These are phyloP conservation scores for Cicer chorassanicum DNA, from an alignment of 306 rosid species.

Conservation along the genomic window DNA sequence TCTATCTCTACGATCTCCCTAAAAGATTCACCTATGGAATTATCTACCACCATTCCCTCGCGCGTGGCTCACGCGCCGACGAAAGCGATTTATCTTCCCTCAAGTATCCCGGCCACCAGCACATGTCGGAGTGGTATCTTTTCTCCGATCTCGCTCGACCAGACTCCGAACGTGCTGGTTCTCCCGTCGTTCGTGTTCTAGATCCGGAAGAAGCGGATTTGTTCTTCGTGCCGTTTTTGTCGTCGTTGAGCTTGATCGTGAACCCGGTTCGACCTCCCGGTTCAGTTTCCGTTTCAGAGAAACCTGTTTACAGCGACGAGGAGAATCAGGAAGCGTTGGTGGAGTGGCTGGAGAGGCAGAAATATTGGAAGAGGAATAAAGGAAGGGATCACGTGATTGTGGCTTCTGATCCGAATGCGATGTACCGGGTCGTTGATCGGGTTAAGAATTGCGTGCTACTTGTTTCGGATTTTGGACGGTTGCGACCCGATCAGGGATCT, in stretches of 20 bases:
- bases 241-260: constrained; percentile 77
- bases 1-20: constrained; percentile 75
- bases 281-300: constrained; percentile 47
- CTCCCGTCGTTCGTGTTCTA: constrained; percentile 58
- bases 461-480: constrained; percentile 84
- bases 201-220: constrained; percentile 94
- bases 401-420: constrained; percentile 93
- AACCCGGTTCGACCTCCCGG: constrained; percentile 60
- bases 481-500: constrained; percentile 82
- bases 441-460: constrained; percentile 69
- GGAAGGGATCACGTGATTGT: constrained; percentile 90
- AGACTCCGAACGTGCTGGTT: constrained; percentile 58
- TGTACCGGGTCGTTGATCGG: constrained; percentile 67
- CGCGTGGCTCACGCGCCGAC: constrained; percentile 64
- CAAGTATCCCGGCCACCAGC: constrained; percentile 93
- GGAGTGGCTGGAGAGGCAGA: constrained; percentile 83
- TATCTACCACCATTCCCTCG: constrained; percentile 68
- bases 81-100: constrained; percentile 40
- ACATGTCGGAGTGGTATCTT: constrained; percentile 95
- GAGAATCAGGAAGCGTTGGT: constrained; percentile 80
- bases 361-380: constrained; percentile 71
- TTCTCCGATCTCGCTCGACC: constrained; percentile 65
- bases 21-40: constrained; percentile 73
- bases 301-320: constrained; percentile 72
- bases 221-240: constrained; percentile 84